Conservation (phyloP, 306 rosid species). For the Rosa lucieae region DNA sequence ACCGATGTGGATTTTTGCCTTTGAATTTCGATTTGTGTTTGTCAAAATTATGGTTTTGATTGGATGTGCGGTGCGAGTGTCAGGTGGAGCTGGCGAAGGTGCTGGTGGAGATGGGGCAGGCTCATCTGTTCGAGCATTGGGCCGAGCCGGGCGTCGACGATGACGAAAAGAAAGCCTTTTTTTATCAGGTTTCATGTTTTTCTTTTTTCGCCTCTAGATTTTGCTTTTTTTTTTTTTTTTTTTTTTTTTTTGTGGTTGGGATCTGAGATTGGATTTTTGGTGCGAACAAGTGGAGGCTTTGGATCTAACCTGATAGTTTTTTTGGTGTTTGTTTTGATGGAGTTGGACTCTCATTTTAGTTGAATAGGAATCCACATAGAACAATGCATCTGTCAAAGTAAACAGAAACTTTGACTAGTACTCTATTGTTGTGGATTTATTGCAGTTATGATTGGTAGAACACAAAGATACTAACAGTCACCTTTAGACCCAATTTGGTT, state of each 20-base stretch:
- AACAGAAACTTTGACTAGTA: not conserved
- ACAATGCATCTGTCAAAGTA: not conserved
- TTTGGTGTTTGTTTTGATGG: not conserved
- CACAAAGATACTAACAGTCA: not conserved
- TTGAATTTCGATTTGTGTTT: not conserved
- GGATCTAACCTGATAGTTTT: not conserved
- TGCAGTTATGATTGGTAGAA: not conserved
- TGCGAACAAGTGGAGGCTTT: not conserved
- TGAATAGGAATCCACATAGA: not conserved
- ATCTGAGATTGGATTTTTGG: constrained; percentile 14
- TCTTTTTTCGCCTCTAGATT: no score
- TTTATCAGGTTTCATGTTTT: constrained; percentile 56
- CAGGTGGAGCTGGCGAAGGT: constrained; percentile 67
- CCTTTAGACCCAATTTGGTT: not conserved
- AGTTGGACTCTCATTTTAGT: not conserved
- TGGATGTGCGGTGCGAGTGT: constrained; percentile 21
- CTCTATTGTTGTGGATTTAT: not conserved
- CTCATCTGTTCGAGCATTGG: constrained; percentile 77
- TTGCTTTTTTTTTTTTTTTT: not conserved
- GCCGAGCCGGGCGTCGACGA: constrained; percentile 71
- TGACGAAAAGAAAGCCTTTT: constrained; percentile 66
- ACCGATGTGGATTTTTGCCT: not conserved
- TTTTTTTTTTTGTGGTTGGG: not conserved
- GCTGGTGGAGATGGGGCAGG: constrained; percentile 62
- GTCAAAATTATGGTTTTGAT: constrained; percentile 6